phyloP scores from a whole-genome alignment of 371 early-diverging fungal genomes.

The Apophysomyces sp. region DNA sequence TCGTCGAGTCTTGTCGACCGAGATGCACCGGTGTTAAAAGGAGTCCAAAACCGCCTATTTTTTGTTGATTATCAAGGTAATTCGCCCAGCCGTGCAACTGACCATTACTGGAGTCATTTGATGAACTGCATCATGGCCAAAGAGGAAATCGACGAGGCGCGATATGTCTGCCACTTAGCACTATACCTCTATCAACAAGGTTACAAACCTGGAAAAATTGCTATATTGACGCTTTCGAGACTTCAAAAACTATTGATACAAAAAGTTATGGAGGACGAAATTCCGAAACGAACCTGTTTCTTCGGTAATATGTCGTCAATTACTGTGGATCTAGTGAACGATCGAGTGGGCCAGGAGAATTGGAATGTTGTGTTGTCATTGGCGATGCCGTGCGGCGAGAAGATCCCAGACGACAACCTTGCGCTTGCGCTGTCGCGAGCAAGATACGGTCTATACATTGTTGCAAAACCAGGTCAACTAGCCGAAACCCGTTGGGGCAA shows the following conservation, averaged over 20 bases:
- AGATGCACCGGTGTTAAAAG: slow-evolving; percentile 7
- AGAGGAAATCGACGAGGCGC: slow-evolving; percentile 30
- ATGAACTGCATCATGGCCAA: slow-evolving; percentile 1
- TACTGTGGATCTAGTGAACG: slow-evolving; percentile 18
- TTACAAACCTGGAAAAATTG: slow-evolving; percentile 9
- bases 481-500: slow-evolving; percentile 18
- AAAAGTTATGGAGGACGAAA: slow-evolving; percentile 11
- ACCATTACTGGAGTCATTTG: background rate
- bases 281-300: slow-evolving; percentile 18
- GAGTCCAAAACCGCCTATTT: slow-evolving; percentile 23
- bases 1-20: slow-evolving; percentile 6
- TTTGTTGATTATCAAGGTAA: slow-evolving; percentile 21
- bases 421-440: slow-evolving; percentile 36
- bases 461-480: slow-evolving; percentile 22
- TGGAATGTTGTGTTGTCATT: slow-evolving; percentile 25
- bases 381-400: slow-evolving; percentile 17
- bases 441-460: slow-evolving; percentile 34
- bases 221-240: slow-evolving; percentile 17
- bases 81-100: background rate
- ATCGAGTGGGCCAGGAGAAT: slow-evolving; percentile 24
- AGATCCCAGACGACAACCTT: slow-evolving; percentile 12
- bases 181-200: slow-evolving; percentile 38
- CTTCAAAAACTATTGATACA: slow-evolving; percentile 27
- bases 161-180: slow-evolving; percentile 28
- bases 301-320: background rate